phyloP scores from a whole-genome alignment of 1,284 basidiomycete genomes.

The Xerocomus amazonicus region DNA sequence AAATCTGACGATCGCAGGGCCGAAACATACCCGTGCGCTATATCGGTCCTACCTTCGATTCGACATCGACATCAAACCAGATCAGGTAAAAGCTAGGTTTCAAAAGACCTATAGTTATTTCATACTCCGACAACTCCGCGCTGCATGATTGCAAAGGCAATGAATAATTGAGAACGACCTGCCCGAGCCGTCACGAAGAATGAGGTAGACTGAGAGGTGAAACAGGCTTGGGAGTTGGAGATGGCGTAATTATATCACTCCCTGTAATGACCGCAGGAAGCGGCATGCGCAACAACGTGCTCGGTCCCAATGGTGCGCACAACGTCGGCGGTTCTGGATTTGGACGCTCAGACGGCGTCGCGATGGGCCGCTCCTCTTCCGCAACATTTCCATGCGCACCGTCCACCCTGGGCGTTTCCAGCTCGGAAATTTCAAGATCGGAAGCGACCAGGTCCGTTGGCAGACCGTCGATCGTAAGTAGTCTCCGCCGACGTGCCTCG shows the following conservation, averaged over 20 bases:
- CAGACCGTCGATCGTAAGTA: constrained; percentile 11
- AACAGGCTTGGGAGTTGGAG: constrained; percentile 33
- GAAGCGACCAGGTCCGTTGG: not conserved
- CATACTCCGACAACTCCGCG: not conserved
- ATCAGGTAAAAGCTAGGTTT: too few relatives aligned
- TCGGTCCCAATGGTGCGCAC: constrained; percentile 38
- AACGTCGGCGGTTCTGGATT: constrained; percentile 39
- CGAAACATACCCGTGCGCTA: too few relatives aligned
- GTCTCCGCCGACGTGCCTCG: constrained; percentile 39
- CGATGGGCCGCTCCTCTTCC: constrained; percentile 8
- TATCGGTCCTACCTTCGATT: too few relatives aligned
- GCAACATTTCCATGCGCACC: not conserved
- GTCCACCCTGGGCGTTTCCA: not conserved
- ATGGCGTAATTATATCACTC: constrained; percentile 45
- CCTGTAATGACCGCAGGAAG: constrained; percentile 41
- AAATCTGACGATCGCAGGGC: not conserved
- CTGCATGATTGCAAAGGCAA: not conserved
- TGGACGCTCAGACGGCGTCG: constrained; percentile 37
- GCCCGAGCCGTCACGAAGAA: constrained; percentile 25
- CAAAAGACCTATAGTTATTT: too few relatives aligned
- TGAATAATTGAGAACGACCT: not conserved
- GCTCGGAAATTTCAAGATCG: not conserved
- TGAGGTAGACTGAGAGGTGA: constrained; percentile 11
- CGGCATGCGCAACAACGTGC: constrained; percentile 35
- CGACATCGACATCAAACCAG: too few relatives aligned